Conservation (phyloP, 2,329 filamentous ascomycete genomes). For the Botrytis aclada region DNA sequence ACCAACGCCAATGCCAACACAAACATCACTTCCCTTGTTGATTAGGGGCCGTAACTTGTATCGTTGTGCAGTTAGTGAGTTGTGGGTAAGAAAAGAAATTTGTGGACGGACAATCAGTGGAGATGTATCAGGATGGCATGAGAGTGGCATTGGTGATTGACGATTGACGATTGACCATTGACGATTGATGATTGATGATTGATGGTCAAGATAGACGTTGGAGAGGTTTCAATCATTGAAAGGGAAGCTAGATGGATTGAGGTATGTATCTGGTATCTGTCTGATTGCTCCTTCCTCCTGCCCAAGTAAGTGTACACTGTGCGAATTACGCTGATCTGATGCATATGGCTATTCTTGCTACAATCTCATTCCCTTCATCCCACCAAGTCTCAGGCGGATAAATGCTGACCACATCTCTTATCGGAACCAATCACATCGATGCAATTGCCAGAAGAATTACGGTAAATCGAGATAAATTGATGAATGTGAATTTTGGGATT, state of each 20-base stretch:
- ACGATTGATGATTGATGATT: background rate
- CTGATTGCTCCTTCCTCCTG: background rate
- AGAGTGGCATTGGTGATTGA: background rate
- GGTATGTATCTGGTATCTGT: background rate
- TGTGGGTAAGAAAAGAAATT: background rate
- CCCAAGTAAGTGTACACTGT: background rate
- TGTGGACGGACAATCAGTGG: background rate
- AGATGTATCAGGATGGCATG: constrained; percentile 1
- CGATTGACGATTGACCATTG: background rate
- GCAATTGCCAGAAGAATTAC: background rate
- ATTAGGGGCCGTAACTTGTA: background rate
- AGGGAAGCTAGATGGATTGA: background rate
- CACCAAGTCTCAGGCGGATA: background rate
- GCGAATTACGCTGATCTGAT: background rate
- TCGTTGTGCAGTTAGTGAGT: background rate
- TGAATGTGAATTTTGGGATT: background rate
- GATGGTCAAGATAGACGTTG: background rate
- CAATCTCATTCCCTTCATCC: background rate
- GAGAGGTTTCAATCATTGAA: background rate
- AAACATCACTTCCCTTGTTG: background rate
- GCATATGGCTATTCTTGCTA: background rate
- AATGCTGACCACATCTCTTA: constrained; percentile 1
- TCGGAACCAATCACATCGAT: background rate
- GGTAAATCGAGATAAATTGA: background rate
- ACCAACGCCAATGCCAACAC: background rate